Conservation (phyloP, 306 rosid genomes). For the Potentilla sterilis region DNA sequence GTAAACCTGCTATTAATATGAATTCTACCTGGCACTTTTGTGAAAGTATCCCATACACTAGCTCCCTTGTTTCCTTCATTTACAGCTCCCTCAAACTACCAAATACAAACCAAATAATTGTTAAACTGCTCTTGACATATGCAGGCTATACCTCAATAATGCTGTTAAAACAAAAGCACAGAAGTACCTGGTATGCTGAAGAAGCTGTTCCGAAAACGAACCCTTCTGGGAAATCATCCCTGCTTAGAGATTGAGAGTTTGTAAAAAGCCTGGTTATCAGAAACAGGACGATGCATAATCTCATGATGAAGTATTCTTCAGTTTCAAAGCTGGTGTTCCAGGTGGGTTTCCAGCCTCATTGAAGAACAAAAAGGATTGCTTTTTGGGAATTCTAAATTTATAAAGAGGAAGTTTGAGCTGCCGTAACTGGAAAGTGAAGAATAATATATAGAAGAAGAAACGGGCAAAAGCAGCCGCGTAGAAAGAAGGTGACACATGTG, state of each 20-base stretch:
- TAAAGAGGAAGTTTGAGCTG: slow-evolving; percentile 24
- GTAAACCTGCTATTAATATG: neutral
- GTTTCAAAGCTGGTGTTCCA: neutral
- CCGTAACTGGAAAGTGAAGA: slow-evolving; percentile 42
- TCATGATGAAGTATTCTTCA: slow-evolving; percentile 38
- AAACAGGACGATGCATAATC: slow-evolving; percentile 25
- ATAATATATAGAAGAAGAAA: slow-evolving; percentile 33
- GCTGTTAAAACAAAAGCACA: slow-evolving; percentile 1
- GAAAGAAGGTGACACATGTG: neutral
- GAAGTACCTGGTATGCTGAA: slow-evolving; percentile 87
- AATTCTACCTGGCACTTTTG: slow-evolving; percentile 56
- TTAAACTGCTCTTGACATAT: neutral
- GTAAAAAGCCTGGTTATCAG: slow-evolving; percentile 30
- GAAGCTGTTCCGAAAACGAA: slow-evolving; percentile 94
- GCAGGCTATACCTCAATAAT: neutral
- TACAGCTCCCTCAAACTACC: slow-evolving; percentile 83
- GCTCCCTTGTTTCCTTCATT: slow-evolving; percentile 88
- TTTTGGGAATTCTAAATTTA: slow-evolving; percentile 20
- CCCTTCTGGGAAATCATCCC: slow-evolving; percentile 79
- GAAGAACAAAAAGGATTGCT: neutral
- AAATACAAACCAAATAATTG: slow-evolving; percentile 13
- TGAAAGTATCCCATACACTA: slow-evolving; percentile 86
- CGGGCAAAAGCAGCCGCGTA: slow-evolving; percentile 19
- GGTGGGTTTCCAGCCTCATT: slow-evolving; percentile 2
- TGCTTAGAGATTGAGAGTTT: slow-evolving; percentile 54